Base-by-base conservation (phyloP, 805 yeast genomes). In the Kodamaea kakaduensis region DNA sequence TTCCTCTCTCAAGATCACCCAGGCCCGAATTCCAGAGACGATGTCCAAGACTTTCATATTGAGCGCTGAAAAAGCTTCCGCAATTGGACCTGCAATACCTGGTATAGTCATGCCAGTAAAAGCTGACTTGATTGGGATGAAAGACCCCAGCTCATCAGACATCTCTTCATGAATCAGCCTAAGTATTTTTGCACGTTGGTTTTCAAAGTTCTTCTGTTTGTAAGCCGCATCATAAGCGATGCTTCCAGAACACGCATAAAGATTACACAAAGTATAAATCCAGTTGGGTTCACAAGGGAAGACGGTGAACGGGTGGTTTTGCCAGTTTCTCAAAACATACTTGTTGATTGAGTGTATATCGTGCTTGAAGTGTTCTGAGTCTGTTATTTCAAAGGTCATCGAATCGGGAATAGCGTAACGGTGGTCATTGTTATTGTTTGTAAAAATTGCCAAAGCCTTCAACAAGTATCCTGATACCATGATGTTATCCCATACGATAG, bases 211-310 rank as follows among this genome's bases (percentile, higher is more conserved):
- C 31, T 26, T 32, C 25, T 37, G 40, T 9, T 37, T 32, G 24
- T 32, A 37, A 19, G 32, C 32, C 6, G 32, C 26, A 28, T 37
- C 40, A 21, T 37, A 37, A 32, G 32, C 34, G 22, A 37, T 10
- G 10, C 36, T 23, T 5, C 40, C 40, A 32, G 37, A 36, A 27
- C 36, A 32, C 8, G 33, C 40, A 22, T 25, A 31, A 32, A 37
- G 32, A 24, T 37, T 37, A 22, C 40, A 37, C 20, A 36, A 31
- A 32, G 40, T 32, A 14, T 37, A 37, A 23, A 31, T 17, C 40
- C 40, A 37, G 36, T 37, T 37, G 15, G 40, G 40, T 23, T 37
- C 40, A 37, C 40, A 37, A 14, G 40, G 40, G 33, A 31, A 37
- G 21, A 37, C 36, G 15, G 36, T 31, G 24, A 24, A 37, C 5